Evolutionary conservation across 352 stramenopile genomes (phyloP).

Genomic region (Pilasporangium apinafurcum): DNA sequence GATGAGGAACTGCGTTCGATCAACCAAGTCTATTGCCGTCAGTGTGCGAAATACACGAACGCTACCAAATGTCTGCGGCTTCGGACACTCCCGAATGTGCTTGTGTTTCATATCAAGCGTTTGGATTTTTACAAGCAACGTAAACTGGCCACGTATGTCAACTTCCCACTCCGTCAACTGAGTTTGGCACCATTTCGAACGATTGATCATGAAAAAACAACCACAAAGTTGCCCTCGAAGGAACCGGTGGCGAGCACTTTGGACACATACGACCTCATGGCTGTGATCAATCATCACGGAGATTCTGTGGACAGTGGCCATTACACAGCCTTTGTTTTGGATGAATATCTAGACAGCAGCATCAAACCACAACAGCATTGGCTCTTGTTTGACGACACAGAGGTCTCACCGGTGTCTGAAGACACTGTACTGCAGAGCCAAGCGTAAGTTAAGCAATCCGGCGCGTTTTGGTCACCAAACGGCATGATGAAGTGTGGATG

Average conservation of each 20-base stretch:
- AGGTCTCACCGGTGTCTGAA: constrained; percentile 25
- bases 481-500: neutral
- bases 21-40: constrained; percentile 61
- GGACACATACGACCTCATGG: constrained; percentile 57
- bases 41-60: constrained; percentile 47
- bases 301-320: constrained; percentile 62
- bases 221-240: constrained; percentile 6
- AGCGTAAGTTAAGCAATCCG: constrained; percentile 30
- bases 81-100: constrained; percentile 54
- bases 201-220: constrained; percentile 4
- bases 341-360: constrained; percentile 1
- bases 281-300: constrained; percentile 64
- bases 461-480: neutral
- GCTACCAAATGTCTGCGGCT: constrained; percentile 58
- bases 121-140: constrained; percentile 62
- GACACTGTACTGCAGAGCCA: constrained; percentile 39
- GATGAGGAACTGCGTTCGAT: constrained; percentile 48
- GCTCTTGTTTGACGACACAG: constrained; percentile 57
- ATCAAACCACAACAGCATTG: constrained; percentile 18
- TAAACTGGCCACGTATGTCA: constrained; percentile 41
- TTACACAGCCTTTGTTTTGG: constrained; percentile 54
- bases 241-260: constrained; percentile 4
- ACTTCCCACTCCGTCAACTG: constrained; percentile 38
- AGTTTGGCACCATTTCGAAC: constrained; percentile 32
- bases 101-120: constrained; percentile 73